Evolutionary conservation across 2,329 filamentous ascomycete species (phyloP), one percentile per base, ranked within the genome.

Genomic region (Zalaria sp.): DNA sequence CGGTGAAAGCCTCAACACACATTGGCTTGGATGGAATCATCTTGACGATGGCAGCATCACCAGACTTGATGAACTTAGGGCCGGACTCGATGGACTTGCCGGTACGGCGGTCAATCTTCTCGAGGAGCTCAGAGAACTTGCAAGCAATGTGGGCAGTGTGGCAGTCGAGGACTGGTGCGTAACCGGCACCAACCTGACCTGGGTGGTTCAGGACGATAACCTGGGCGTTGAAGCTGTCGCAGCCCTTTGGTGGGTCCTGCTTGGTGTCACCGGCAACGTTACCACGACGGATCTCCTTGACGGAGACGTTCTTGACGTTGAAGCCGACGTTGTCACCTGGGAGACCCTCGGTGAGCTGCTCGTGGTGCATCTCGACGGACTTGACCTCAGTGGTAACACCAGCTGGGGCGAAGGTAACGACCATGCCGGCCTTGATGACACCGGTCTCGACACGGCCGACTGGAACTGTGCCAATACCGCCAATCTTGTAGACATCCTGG

Each of bases 281-380:
- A 66, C 91, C 91, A 93, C 91, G 91, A 73, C 91, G 91, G 66
- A 98, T 94, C 71, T 98, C 91, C 88, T 98, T 98, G 75, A 98
- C 91, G 71, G 91, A 96, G 64, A 98, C 91, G 91, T 98, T 98
- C 88, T 98, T 98, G 75, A 98, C 89, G 85, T 98, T 98, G 88
- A 98, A 98, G 62, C 91, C 91, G 69, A 98, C 91, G 79, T 98
- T 98, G 85, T 98, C 91, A 81, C 91, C 91, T 65, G 91, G 91
- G 56, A 84, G 65, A 84, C 91, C 91, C 79, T 94, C 82, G 54
- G 67, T 49, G 59, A 98, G 88, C 83, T 95, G 88, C 79, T 95
- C 86, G 87, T 96, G 89, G 81, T 95, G 89, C 91, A 98, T 98
- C 79, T 98, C 91, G 63, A 98, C 91, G 71, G 89, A 96, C 87